phyloP scores from a whole-genome alignment of 306 rosid genomes.

The Lagenaria siceraria region DNA sequence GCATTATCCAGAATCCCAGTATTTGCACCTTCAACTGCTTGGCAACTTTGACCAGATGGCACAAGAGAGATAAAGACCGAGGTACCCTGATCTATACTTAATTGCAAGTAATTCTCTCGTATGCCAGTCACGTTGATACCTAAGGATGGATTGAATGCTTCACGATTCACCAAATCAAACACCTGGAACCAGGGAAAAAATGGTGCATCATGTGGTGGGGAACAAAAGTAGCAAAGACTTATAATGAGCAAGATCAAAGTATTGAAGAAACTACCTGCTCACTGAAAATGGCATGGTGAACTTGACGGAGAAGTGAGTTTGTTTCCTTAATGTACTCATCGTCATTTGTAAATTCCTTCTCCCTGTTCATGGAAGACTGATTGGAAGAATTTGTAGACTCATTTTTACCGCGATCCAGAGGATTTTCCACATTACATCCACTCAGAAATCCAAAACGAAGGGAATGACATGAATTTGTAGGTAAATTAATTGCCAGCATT shows the following conservation, averaged over 20 bases:
- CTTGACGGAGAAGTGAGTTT: constrained; percentile 63
- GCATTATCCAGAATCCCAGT: constrained; percentile 37
- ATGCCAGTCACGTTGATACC: constrained; percentile 86
- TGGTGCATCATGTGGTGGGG: not conserved
- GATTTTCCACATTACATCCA: constrained; percentile 21
- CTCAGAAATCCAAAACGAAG: constrained; percentile 64
- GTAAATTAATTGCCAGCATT: constrained; percentile 66
- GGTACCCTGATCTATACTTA: constrained; percentile 65
- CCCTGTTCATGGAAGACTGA: constrained; percentile 33
- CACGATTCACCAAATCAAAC: constrained; percentile 81
- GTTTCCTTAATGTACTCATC: constrained; percentile 65
- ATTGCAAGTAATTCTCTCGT: constrained; percentile 67
- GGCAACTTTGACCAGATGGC: constrained; percentile 41
- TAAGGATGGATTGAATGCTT: constrained; percentile 56
- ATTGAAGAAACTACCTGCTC: constrained; percentile 42
- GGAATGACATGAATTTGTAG: constrained; percentile 52
- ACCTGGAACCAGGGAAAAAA: constrained; percentile 39
- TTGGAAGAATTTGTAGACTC: constrained; percentile 22
- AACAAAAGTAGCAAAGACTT: not conserved
- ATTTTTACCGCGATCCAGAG: constrained; percentile 23
- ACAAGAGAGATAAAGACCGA: constrained; percentile 64
- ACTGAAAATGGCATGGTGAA: constrained; percentile 64
- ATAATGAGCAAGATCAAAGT: not conserved
- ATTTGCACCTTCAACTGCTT: constrained; percentile 26
- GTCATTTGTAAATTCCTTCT: constrained; percentile 37